Percentiles rank a stretch among this genome's conserved stretches.
Evolutionary conservation across 2,329 filamentous ascomycete species (phyloP).

Genomic region (Alternaria arbusti): DNA sequence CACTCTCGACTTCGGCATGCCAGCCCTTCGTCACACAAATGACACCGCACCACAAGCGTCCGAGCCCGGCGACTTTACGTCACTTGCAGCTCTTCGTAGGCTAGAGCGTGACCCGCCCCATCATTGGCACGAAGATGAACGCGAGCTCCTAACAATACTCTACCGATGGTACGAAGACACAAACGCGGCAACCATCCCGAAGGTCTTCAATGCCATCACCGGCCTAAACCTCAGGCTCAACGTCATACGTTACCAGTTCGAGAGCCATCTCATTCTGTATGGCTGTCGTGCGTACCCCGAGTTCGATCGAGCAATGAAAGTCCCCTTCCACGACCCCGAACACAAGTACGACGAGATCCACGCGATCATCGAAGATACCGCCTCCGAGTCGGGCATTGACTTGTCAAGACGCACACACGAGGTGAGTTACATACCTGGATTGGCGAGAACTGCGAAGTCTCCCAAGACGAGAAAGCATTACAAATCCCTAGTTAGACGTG

Average conservation of each 20-base stretch:
- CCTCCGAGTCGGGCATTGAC: background rate
- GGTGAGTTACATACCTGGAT: background rate
- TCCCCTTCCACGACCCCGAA: constrained; percentile 16
- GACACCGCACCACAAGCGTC: background rate
- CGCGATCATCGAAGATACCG: constrained; percentile 5
- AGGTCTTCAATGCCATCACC: constrained; percentile 16
- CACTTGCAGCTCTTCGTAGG: background rate
- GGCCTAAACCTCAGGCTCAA: background rate
- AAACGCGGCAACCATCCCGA: background rate
- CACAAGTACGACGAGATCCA: constrained; percentile 6
- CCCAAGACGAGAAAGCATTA: background rate
- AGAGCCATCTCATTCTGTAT: constrained; percentile 6
- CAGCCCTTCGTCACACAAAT: background rate
- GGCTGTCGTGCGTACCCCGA: constrained; percentile 8
- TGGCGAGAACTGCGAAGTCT: constrained; percentile 7
- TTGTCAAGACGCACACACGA: constrained; percentile 1
- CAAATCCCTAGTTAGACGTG: background rate
- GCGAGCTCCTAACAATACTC: constrained; percentile 7
- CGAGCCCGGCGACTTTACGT: background rate
- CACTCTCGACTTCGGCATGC: background rate
- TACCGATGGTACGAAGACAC: constrained; percentile 13
- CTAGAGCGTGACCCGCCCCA: background rate
- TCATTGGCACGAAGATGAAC: constrained; percentile 7
- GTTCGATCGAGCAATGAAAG: background rate
- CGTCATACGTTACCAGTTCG: constrained; percentile 5